Conservation (phyloP, 192 early-diverging fungal genomes). For the Glomus cerebriforme region DNA sequence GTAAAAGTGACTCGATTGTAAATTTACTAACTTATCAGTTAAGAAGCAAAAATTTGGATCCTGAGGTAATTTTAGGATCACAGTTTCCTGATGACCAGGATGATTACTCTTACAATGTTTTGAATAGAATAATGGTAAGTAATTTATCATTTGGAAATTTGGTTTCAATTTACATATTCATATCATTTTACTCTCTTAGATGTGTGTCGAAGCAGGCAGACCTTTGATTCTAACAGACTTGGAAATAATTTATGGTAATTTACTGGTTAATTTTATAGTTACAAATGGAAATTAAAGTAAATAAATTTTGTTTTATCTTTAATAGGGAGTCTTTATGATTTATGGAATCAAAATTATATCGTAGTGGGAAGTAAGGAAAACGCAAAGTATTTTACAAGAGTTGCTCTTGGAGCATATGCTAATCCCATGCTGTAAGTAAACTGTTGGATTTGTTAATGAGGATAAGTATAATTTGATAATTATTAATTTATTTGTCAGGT, state of each 20-base stretch:
- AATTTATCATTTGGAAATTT: not conserved
- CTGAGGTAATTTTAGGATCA: constrained; percentile 25
- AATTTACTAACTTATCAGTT: constrained; percentile 12
- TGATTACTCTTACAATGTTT: constrained; percentile 16
- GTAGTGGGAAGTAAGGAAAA: not conserved
- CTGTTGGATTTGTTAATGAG: not conserved
- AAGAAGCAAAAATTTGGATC: not conserved
- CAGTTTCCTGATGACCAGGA: constrained; percentile 27
- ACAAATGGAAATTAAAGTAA: too few relatives aligned
- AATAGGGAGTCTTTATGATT: constrained; percentile 30
- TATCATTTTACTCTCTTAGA: not conserved
- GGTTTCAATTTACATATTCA: not conserved
- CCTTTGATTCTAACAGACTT: constrained; percentile 28
- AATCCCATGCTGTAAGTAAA: constrained; percentile 32
- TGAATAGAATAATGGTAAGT: constrained; percentile 29
- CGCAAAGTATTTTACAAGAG: constrained; percentile 22
- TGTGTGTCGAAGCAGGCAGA: constrained; percentile 29
- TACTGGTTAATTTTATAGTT: not conserved
- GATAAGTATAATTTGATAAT: not conserved
- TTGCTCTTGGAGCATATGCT: constrained; percentile 26
- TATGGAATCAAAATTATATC: constrained; percentile 36
- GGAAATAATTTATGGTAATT: constrained; percentile 26
- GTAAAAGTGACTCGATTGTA: constrained; percentile 25
- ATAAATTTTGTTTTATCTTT: not conserved
- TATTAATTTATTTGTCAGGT: not conserved